These are phyloP conservation scores for Coemansia sp. DNA, from an alignment of 192 early-diverging fungal genomes.

Conservation along the genomic window DNA sequence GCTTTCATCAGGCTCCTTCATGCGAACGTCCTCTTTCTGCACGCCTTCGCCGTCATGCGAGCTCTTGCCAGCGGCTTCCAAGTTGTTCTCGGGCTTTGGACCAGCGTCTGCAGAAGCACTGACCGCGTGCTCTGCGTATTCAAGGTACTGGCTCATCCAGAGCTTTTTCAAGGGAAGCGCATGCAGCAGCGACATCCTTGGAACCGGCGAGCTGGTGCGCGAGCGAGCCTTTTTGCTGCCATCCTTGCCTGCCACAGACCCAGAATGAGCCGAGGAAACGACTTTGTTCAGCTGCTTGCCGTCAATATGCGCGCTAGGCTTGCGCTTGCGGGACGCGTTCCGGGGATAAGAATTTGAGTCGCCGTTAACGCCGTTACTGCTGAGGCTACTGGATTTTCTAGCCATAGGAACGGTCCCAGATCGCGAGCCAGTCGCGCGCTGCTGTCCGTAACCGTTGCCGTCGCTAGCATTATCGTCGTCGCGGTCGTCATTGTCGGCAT, in stretches of 20 bases:
- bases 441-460: background rate
- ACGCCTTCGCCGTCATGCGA: background rate
- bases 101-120: background rate
- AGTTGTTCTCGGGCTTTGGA: background rate
- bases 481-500: background rate
- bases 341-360: background rate
- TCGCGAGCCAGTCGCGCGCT: background rate
- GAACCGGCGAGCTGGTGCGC: background rate
- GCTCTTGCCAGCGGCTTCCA: background rate
- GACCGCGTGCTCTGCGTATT: slow-evolving; percentile 8
- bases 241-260: background rate
- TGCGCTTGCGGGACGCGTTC: slow-evolving; percentile 27
- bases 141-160: slow-evolving; percentile 49
- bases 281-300: background rate
- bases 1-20: background rate
- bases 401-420: slow-evolving; percentile 3
- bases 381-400: slow-evolving; percentile 10
- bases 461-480: background rate
- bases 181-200: background rate
- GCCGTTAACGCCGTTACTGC: slow-evolving; percentile 4
- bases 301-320: slow-evolving; percentile 15
- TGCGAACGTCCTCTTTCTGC: slow-evolving; percentile 2
- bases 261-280: background rate
- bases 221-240: slow-evolving; percentile 25
- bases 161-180: slow-evolving; percentile 46